Evolutionary conservation across 139 green algal genomes (phyloP).

Genomic region (Zygnema cylindricum): DNA sequence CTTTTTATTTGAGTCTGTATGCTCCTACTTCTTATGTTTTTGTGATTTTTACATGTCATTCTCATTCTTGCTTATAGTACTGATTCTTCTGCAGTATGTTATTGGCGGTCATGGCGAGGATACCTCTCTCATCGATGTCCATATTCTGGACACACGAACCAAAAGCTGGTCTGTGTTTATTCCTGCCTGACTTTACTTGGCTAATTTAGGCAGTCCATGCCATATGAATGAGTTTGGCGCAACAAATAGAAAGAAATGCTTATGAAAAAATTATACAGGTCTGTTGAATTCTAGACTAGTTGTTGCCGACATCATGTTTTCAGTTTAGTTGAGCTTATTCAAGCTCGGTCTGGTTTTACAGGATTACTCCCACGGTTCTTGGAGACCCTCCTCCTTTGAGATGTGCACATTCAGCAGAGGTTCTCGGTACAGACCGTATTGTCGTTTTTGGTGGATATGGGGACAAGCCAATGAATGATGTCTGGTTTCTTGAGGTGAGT

Average conservation of each 20-base stretch:
- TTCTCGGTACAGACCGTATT: constrained; percentile 25
- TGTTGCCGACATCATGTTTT: too few species aligned
- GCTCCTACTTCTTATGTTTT: too few species aligned
- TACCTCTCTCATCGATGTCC: constrained; percentile 22
- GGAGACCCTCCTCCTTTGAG: constrained; percentile 23
- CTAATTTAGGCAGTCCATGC: too few species aligned
- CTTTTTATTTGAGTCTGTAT: too few species aligned
- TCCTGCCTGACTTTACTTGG: too few species aligned
- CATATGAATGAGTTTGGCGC: too few species aligned
- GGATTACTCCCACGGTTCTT: constrained; percentile 28
- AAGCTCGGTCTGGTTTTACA: too few species aligned
- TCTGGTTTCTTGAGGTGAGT: constrained; percentile 37
- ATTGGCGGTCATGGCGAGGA: constrained; percentile 36
- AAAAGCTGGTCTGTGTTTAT: constrained; percentile 2
- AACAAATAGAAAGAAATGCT: too few species aligned
- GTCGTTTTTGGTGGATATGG: constrained; percentile 33
- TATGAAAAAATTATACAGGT: too few species aligned
- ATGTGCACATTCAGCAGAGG: constrained; percentile 27
- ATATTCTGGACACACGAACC: constrained; percentile 30
- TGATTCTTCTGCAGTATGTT: constrained; percentile 48
- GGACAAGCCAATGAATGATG: not conserved
- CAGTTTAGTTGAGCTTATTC: too few species aligned
- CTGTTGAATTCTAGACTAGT: too few species aligned
- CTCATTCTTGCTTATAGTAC: not conserved
- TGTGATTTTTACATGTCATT: too few species aligned